Evolutionary conservation across 495 filamentous ascomycete genomes (phyloP).

Genomic region (Podospora tetraspora): DNA sequence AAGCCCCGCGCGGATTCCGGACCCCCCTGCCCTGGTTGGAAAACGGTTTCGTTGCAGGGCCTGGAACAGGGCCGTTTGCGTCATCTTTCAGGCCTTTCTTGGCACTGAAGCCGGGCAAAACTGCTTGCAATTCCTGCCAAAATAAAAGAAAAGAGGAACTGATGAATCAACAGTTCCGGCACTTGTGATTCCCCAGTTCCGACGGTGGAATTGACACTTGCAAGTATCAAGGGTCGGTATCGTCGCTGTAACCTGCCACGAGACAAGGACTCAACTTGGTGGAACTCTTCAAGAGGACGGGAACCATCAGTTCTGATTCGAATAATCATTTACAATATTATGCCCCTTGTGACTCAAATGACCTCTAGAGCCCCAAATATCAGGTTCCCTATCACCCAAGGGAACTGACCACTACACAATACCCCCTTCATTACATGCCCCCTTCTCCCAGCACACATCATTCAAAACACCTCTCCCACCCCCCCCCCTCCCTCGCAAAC

Average conservation of each 20-base stretch:
- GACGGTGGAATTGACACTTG: not conserved
- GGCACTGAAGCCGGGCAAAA: not conserved
- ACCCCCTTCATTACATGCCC: too few relatives aligned
- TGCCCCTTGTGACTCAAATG: not conserved
- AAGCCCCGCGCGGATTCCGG: not conserved
- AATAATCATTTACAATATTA: not conserved
- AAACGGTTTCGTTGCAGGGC: not conserved
- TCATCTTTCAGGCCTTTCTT: not conserved
- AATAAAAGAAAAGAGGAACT: too few relatives aligned
- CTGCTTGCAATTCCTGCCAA: not conserved
- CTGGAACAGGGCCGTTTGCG: not conserved
- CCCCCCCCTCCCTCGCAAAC: constrained; percentile 63
- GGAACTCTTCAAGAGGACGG: not conserved
- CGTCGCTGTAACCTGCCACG: not conserved
- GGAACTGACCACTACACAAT: not conserved
- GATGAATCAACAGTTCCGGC: not conserved
- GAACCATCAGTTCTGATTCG: not conserved
- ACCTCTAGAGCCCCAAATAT: too few relatives aligned
- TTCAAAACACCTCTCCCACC: constrained; percentile 65
- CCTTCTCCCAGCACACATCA: too few relatives aligned
- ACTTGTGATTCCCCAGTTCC: not conserved
- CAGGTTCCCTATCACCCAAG: too few relatives aligned
- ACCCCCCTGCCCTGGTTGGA: not conserved
- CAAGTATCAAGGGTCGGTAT: not conserved
- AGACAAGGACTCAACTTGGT: not conserved